These are phyloP conservation scores for Hypsizygus marmoreus DNA, from an alignment of 768 basidiomycete genomes.

Conservation along the genomic window DNA sequence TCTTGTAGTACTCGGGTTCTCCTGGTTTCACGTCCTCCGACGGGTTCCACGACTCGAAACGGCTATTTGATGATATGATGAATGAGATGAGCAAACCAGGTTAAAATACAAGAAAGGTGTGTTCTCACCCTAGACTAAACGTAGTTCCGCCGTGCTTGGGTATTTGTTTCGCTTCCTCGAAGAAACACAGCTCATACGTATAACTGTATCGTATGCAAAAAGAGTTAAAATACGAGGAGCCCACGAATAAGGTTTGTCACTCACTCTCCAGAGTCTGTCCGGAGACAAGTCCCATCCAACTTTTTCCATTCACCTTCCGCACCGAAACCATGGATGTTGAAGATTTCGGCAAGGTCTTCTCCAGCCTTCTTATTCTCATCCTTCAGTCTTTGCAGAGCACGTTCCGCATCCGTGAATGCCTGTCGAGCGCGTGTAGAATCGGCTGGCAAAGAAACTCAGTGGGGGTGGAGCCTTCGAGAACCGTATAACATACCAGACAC, in stretches of 20 bases:
- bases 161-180: conserved; percentile 86
- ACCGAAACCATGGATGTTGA: conserved; percentile 67
- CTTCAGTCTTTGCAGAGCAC: conserved; percentile 51
- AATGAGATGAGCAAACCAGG: conserved; percentile 1
- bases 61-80: conserved; percentile 38
- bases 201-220: conserved; percentile 53
- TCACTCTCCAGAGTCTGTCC: conserved; percentile 87
- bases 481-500: conserved; percentile 27
- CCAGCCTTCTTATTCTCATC: conserved; percentile 56
- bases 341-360: conserved; percentile 66
- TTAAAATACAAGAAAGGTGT: not conserved
- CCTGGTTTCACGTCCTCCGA: conserved; percentile 57
- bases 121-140: conserved; percentile 80
- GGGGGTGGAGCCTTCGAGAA: not conserved
- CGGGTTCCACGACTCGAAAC: conserved; percentile 81
- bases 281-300: conserved; percentile 78
- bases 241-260: conserved; percentile 34
- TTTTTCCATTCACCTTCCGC: conserved; percentile 94
- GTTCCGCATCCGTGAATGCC: conserved; percentile 64
- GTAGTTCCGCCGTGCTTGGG: conserved; percentile 75
- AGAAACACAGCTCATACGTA: conserved; percentile 92
- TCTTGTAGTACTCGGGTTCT: conserved; percentile 72
- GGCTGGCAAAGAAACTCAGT: conserved; percentile 20
- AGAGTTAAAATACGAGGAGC: too few relatives aligned
- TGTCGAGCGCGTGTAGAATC: conserved; percentile 67